These are phyloP conservation scores for Zygosaccharomyces siamensis DNA, from an alignment of 805 yeast genomes.

Conservation along the genomic window DNA sequence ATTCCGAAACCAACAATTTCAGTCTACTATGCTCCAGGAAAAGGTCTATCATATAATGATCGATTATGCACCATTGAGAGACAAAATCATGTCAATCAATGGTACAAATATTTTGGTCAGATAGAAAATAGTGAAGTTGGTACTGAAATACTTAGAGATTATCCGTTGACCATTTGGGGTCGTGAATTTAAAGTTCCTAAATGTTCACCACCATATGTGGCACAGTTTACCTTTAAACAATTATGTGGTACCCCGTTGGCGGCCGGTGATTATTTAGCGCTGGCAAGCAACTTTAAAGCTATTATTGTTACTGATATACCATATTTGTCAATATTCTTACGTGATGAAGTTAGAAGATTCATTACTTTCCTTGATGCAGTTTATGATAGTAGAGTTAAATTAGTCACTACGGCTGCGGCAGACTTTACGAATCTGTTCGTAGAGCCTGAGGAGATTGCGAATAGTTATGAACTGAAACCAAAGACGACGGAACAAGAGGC, in stretches of 20 bases:
- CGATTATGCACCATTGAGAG: slow-evolving; percentile 49
- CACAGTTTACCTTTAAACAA: slow-evolving; percentile 82
- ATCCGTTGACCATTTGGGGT: slow-evolving; percentile 74
- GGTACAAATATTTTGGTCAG: slow-evolving; percentile 79
- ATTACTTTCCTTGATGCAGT: slow-evolving; percentile 95
- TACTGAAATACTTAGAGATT: slow-evolving; percentile 16
- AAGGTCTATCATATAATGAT: slow-evolving; percentile 52
- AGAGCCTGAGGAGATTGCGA: slow-evolving; percentile 59
- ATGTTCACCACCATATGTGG: slow-evolving; percentile 74
- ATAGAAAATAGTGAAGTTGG: slow-evolving; percentile 39
- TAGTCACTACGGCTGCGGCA: slow-evolving; percentile 86
- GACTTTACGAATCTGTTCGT: slow-evolving; percentile 81
- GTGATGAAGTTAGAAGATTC: slow-evolving; percentile 85
- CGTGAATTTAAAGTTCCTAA: slow-evolving; percentile 70
- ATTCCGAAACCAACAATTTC: slow-evolving; percentile 77
- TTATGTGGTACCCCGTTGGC: slow-evolving; percentile 84
- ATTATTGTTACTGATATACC: slow-evolving; percentile 94
- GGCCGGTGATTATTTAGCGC: slow-evolving; percentile 88
- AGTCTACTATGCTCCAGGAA: slow-evolving; percentile 70
- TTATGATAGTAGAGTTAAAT: slow-evolving; percentile 81
- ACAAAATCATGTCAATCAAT: slow-evolving; percentile 56
- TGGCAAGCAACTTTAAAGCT: slow-evolving; percentile 70
- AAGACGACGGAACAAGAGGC: slow-evolving; percentile 20
- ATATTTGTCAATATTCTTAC: slow-evolving; percentile 63
- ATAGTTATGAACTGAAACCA: slow-evolving; percentile 33